phyloP scores from a whole-genome alignment of 148 eudicot genomes.

The Oxyria digyna region DNA sequence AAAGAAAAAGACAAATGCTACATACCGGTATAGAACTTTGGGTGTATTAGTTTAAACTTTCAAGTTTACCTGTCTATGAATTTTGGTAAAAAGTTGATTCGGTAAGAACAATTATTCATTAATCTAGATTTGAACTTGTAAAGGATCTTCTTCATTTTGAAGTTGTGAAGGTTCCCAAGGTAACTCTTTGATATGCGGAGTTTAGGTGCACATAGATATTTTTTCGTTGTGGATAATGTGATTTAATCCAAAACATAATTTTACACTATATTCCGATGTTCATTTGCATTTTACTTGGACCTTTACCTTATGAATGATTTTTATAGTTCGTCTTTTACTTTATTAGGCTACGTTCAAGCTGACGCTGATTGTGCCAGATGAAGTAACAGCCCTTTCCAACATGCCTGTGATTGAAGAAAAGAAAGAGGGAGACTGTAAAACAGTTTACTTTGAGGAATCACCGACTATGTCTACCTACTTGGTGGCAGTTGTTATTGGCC shows the following conservation, averaged over 20 bases:
- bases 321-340: neutral
- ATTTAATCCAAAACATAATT: no score
- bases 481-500: constrained; percentile 84
- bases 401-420: constrained; percentile 82
- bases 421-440: constrained; percentile 51
- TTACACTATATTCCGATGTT: neutral
- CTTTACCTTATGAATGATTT: neutral
- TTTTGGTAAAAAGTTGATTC: neutral
- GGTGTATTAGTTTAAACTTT: neutral
- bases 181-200: neutral
- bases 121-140: neutral
- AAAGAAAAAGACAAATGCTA: neutral
- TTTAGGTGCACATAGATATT: neutral
- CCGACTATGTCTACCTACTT: constrained; percentile 94
- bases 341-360: constrained; percentile 83
- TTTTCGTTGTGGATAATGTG: neutral
- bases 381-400: constrained; percentile 84
- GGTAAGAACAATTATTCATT: neutral
- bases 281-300: neutral
- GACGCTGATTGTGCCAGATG: constrained; percentile 76
- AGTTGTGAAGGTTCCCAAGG: neutral
- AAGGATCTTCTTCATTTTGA: neutral
- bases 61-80: neutral
- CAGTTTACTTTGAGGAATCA: constrained; percentile 66
- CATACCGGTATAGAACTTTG: neutral